A percentile compares a stretch with the other conserved stretches of the same genome.
Evolutionary conservation across 192 early-diverging fungal species (phyloP).

Genomic region (Podila horticola): DNA sequence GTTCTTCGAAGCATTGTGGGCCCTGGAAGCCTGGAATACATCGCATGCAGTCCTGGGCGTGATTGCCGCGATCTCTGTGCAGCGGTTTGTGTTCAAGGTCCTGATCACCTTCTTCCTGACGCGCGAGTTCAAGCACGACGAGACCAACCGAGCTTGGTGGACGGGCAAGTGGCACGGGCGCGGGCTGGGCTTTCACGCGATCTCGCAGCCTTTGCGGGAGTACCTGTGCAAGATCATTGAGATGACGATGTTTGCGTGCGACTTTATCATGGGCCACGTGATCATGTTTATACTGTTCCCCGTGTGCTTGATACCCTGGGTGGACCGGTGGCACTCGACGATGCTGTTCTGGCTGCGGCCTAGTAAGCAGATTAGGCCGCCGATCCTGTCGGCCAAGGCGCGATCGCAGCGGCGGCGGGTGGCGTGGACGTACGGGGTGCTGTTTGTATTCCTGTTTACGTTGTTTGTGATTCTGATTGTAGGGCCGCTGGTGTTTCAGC

Average conservation of each 20-base stretch:
- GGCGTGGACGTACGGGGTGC: slow-evolving; percentile 73
- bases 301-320: slow-evolving; percentile 76
- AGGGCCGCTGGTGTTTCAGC: slow-evolving; percentile 61
- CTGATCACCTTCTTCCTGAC: slow-evolving; percentile 76
- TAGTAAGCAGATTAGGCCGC: slow-evolving; percentile 79
- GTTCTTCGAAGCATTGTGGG: slow-evolving; percentile 73
- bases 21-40: slow-evolving; percentile 73
- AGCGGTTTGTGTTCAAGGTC: slow-evolving; percentile 77
- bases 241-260: slow-evolving; percentile 81
- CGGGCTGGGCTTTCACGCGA: slow-evolving; percentile 67
- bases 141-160: slow-evolving; percentile 89
- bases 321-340: slow-evolving; percentile 79
- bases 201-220: slow-evolving; percentile 82
- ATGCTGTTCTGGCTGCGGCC: slow-evolving; percentile 90
- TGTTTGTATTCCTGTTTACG: slow-evolving; percentile 71
- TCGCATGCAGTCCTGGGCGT: slow-evolving; percentile 72
- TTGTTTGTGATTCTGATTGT: slow-evolving; percentile 73
- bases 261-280: slow-evolving; percentile 81
- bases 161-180: slow-evolving; percentile 84
- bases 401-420: slow-evolving; percentile 68
- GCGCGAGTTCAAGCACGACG: slow-evolving; percentile 86
- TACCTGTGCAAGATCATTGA: slow-evolving; percentile 87
- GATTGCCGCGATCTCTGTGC: slow-evolving; percentile 71
- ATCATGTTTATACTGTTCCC: slow-evolving; percentile 80
- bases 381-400: slow-evolving; percentile 77